phyloP scores from a whole-genome alignment of 2,329 filamentous ascomycete genomes.

The Colletotrichum musae region DNA sequence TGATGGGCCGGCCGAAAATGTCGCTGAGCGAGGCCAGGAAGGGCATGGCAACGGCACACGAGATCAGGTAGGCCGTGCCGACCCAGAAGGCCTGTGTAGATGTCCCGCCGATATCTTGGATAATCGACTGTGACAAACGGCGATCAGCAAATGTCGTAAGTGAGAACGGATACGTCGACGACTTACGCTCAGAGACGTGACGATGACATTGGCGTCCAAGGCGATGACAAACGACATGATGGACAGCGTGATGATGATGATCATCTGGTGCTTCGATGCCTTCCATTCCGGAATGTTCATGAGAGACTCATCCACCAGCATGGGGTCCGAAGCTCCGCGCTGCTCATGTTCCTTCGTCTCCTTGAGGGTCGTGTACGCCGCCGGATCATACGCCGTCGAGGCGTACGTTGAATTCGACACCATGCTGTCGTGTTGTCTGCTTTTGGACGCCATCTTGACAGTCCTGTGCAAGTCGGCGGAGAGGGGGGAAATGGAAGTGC shows the following conservation, averaged over 20 bases:
- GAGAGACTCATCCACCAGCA: constrained; percentile 35
- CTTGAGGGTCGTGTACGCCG: constrained; percentile 37
- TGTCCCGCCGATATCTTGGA: constrained; percentile 45
- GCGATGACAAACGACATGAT: constrained; percentile 41
- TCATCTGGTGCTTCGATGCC: constrained; percentile 38
- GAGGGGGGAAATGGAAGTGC: constrained; percentile 2
- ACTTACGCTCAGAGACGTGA: constrained; percentile 38
- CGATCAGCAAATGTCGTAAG: neutral
- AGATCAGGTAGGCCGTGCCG: constrained; percentile 48
- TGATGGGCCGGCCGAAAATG: constrained; percentile 53
- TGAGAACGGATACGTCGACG: neutral
- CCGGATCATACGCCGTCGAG: constrained; percentile 38
- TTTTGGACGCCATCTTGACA: constrained; percentile 37
- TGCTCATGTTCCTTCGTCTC: constrained; percentile 37
- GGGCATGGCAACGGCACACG: constrained; percentile 48
- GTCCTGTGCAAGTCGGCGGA: constrained; percentile 21
- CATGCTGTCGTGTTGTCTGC: constrained; percentile 24
- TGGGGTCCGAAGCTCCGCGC: constrained; percentile 27
- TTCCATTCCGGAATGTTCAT: constrained; percentile 32
- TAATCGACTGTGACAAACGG: constrained; percentile 42
- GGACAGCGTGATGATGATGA: constrained; percentile 39
- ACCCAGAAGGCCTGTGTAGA: constrained; percentile 49
- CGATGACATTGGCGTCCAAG: constrained; percentile 39
- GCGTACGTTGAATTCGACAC: constrained; percentile 31
- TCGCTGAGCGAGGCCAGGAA: constrained; percentile 51